A percentile compares a stretch with the other conserved stretches of the same genome.
Evolutionary conservation across 192 early-diverging fungal genomes (phyloP).

Genomic region (Phlyctochytrium planicorne): DNA sequence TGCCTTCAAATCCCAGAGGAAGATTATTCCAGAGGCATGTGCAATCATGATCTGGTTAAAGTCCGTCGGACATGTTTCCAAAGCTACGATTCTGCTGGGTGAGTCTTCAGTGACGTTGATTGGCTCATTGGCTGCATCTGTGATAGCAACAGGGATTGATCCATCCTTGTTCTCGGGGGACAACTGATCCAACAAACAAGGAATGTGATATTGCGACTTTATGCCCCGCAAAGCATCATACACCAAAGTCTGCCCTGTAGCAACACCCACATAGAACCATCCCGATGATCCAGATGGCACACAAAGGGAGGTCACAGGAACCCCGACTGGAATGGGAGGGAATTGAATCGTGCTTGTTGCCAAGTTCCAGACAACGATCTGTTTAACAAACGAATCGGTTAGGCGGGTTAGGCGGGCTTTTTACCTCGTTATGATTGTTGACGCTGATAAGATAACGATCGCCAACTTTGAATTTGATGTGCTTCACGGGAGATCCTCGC

Average conservation of each 20-base stretch:
- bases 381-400: background rate
- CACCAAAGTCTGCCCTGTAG: background rate
- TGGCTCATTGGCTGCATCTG: background rate
- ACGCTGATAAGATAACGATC: conserved; percentile 4
- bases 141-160: background rate
- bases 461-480: conserved; percentile 2
- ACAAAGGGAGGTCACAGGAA: background rate
- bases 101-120: background rate
- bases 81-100: background rate
- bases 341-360: background rate
- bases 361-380: conserved; percentile 6
- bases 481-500: background rate
- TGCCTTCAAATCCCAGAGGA: background rate
- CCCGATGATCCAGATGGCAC: background rate
- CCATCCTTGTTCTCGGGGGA: background rate
- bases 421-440: conserved; percentile 3
- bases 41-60: background rate
- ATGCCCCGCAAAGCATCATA: conserved; percentile 9
- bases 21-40: background rate
- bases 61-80: conserved; percentile 1
- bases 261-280: background rate
- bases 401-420: background rate
- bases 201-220: background rate
- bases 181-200: background rate
- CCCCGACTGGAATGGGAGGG: conserved; percentile 1